These are phyloP conservation scores for Neotropicomus parvogracilis DNA, from an alignment of 1,284 basidiomycete species.

Conservation along the genomic window DNA sequence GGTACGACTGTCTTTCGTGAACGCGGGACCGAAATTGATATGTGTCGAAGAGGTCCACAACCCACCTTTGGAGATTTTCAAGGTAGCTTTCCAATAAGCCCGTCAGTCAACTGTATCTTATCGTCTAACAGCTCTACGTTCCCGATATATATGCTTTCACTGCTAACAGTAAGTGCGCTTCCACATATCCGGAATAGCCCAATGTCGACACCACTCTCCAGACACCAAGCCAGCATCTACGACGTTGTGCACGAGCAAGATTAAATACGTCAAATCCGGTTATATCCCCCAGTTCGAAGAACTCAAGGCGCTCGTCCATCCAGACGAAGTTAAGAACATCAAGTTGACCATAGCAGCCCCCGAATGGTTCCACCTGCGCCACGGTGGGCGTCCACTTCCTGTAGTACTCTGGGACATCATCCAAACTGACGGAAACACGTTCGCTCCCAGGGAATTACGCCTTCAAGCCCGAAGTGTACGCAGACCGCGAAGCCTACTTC, in stretches of 20 bases:
- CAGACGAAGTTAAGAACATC: slow-evolving; percentile 61
- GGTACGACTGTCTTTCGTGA: slow-evolving; percentile 6
- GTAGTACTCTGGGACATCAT: background rate
- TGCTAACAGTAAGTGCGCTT: slow-evolving; percentile 43
- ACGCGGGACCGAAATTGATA: slow-evolving; percentile 2
- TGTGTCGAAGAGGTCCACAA: slow-evolving; percentile 19
- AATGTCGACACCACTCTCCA: slow-evolving; percentile 34
- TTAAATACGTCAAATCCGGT: slow-evolving; percentile 58
- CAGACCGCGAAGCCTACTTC: slow-evolving; percentile 61
- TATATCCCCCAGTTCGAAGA: slow-evolving; percentile 62
- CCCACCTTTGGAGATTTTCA: slow-evolving; percentile 30
- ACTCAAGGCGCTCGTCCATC: slow-evolving; percentile 51
- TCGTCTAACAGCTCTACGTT: slow-evolving; percentile 23
- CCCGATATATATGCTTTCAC: slow-evolving; percentile 57
- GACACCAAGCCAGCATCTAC: slow-evolving; percentile 47
- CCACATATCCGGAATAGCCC: slow-evolving; percentile 16
- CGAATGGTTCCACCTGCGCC: slow-evolving; percentile 73
- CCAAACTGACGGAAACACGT: background rate
- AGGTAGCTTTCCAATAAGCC: slow-evolving; percentile 6
- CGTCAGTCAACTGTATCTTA: background rate
- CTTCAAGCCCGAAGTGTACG: slow-evolving; percentile 18
- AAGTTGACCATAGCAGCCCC: slow-evolving; percentile 75
- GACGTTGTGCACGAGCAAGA: slow-evolving; percentile 55
- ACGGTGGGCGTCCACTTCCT: slow-evolving; percentile 38
- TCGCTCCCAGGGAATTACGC: slow-evolving; percentile 21